A percentile compares a stretch with the other conserved stretches of the same genome.
Conservation (phyloP, 2,329 filamentous ascomycete species). For the Monilinia laxa region DNA sequence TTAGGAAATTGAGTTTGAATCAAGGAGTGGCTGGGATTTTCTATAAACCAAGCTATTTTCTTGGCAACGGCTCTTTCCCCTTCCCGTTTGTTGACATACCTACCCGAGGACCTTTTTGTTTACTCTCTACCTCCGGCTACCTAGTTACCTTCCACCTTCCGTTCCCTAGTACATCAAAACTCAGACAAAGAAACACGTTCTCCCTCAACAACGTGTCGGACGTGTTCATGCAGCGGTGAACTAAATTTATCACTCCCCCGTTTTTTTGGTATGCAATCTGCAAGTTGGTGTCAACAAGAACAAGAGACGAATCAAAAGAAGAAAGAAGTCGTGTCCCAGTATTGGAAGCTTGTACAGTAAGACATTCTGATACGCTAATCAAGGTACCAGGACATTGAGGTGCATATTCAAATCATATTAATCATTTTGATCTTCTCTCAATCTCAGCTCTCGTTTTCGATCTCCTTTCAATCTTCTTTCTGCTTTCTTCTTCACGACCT, state of each 20-base stretch:
- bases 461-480: background rate
- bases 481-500: background rate
- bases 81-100: background rate
- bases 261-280: slow-evolving; percentile 19
- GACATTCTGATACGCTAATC: slow-evolving; percentile 17
- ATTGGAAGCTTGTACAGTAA: background rate
- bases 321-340: background rate
- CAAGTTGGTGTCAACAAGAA: slow-evolving; percentile 14
- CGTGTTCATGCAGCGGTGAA: slow-evolving; percentile 22
- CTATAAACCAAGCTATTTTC: background rate
- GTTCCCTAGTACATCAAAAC: too few species aligned
- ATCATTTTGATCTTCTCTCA: slow-evolving; percentile 1
- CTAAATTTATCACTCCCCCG: slow-evolving; percentile 17
- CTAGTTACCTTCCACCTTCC: too few species aligned
- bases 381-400: slow-evolving; percentile 7
- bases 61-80: slow-evolving; percentile 18
- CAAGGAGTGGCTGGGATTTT: slow-evolving; percentile 11
- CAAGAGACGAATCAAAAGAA: slow-evolving; percentile 12
- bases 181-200: too few species aligned
- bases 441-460: background rate
- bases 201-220: slow-evolving; percentile 8
- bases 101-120: slow-evolving; percentile 2
- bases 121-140: slow-evolving; percentile 8
- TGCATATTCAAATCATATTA: slow-evolving; percentile 16
- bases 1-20: slow-evolving; percentile 4